Base-by-base conservation (phyloP, 352 stramenopile species). In the Pythium insidiosum region DNA sequence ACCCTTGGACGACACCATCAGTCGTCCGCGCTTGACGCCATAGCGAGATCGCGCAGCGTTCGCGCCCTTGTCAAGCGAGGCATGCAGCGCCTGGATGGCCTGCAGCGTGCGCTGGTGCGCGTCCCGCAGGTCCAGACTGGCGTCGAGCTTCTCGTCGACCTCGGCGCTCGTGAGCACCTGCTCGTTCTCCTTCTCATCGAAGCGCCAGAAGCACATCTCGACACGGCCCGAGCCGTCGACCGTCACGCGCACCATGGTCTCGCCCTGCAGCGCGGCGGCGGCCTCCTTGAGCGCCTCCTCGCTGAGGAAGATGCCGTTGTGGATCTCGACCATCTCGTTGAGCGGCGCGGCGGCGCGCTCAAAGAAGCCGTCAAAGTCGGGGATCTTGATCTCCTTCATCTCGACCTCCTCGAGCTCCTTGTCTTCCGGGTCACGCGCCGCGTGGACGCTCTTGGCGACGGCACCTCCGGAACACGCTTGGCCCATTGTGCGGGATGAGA, bases 261-360 rank as follows among this genome's bases (percentile, higher is more conserved):
- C 68, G 13, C 65, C 68, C 38, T 80, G 68, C 35, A 80, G 47
- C 10, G 63, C 68, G 2, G 68, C 56, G 18, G 65, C 68, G 2
- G 68, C 62, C 6, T 62, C 16, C 52, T 80, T 70, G 34, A 80
- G 62, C 35, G 76, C 74, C 47, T 74, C 63, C 41, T 77, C 68
- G 28, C 68, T 80, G 39, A 70, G 58, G 9, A 56, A 61, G 25
- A 80, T 74, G 28, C 65, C 67, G 45, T 80, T 80, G 60, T 73
- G 38, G 39, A 69, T 57, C 46, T 60, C 60, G 16, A 69, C 63
- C 57, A 60, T 46, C 19, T 60, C 40, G 39, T 53, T 55, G 16
- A 55, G 31, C 13, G 52, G 52, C n/a, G 44, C 52, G 18, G 44
- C 35, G 3, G 52, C 52, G 19, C 52, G 52, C 19, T 60, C 52